phyloP scores from a whole-genome alignment of 257 asterid species.

The Nicotiana otophora region DNA sequence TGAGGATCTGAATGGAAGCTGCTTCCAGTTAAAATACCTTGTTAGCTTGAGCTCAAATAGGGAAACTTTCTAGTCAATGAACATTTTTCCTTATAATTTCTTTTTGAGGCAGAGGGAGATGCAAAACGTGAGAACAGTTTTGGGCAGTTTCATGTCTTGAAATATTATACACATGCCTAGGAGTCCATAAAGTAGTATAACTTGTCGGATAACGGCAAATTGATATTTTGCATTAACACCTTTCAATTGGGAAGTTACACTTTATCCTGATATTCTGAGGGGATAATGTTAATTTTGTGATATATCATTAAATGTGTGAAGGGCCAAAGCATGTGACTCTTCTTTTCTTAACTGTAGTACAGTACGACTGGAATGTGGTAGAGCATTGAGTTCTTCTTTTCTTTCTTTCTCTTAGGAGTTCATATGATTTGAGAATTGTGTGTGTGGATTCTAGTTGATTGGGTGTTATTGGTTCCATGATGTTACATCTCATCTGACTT shows the following conservation, averaged over 20 bases:
- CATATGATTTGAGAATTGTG: constrained; percentile 7
- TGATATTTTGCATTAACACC: background rate
- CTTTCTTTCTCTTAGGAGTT: background rate
- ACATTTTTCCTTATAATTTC: no score
- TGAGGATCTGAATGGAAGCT: no score
- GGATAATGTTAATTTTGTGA: background rate
- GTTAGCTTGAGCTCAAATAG: no score
- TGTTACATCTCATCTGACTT: background rate
- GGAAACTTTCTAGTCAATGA: no score
- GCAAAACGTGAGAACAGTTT: no score
- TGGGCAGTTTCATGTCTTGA: background rate
- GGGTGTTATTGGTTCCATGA: constrained; percentile 3
- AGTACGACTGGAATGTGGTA: background rate
- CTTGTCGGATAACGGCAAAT: background rate
- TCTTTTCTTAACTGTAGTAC: background rate
- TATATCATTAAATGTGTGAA: background rate
- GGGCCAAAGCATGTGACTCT: background rate
- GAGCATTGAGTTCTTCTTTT: background rate
- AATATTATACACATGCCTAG: background rate
- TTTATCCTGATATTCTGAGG: background rate
- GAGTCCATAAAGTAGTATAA: background rate
- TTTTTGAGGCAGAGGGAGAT: no score
- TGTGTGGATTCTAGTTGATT: background rate
- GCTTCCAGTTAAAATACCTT: no score
- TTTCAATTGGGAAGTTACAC: background rate